A percentile compares a stretch with the other conserved stretches of the same genome.
Conservation (phyloP, 2,329 filamentous ascomycete species). For the Paraconiothyrium brasiliense region DNA sequence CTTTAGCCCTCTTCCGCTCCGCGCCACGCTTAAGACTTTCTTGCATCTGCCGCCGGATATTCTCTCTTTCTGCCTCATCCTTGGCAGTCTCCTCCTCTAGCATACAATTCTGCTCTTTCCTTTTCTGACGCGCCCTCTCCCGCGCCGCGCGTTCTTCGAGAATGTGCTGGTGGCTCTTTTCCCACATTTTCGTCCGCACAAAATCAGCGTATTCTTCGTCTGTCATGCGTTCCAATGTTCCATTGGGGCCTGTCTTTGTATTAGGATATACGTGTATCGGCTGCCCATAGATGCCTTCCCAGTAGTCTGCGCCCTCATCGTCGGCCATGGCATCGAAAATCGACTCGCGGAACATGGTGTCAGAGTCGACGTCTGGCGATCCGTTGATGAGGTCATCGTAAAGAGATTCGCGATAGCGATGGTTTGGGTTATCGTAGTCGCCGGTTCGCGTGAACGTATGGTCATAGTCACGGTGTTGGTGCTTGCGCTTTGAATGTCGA, state of each 20-base stretch:
- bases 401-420: conserved; percentile 45
- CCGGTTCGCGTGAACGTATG: conserved; percentile 39
- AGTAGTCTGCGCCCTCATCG: conserved; percentile 94
- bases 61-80: conserved; percentile 54
- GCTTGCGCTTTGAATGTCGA: conserved; percentile 24
- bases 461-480: conserved; percentile 30
- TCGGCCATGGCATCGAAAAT: conserved; percentile 97
- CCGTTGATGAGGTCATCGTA: conserved; percentile 27
- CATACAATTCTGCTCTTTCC: conserved; percentile 47
- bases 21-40: conserved; percentile 73
- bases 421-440: conserved; percentile 42
- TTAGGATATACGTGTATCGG: conserved; percentile 83
- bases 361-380: conserved; percentile 57
- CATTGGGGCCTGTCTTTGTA: conserved; percentile 61
- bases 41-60: conserved; percentile 72
- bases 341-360: conserved; percentile 86
- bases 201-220: conserved; percentile 92
- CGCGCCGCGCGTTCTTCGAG: conserved; percentile 77
- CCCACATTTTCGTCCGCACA: conserved; percentile 92
- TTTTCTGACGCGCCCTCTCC: conserved; percentile 58
- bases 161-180: conserved; percentile 87
- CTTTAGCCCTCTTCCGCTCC: conserved; percentile 65
- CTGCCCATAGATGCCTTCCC: conserved; percentile 96
- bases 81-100: conserved; percentile 54
- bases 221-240: conserved; percentile 80